A percentile compares a stretch with the other conserved stretches of the same genome.
Evolutionary conservation across 169 alveolate genomes (phyloP).

Genomic region (Cryptosporidium viatorum): DNA sequence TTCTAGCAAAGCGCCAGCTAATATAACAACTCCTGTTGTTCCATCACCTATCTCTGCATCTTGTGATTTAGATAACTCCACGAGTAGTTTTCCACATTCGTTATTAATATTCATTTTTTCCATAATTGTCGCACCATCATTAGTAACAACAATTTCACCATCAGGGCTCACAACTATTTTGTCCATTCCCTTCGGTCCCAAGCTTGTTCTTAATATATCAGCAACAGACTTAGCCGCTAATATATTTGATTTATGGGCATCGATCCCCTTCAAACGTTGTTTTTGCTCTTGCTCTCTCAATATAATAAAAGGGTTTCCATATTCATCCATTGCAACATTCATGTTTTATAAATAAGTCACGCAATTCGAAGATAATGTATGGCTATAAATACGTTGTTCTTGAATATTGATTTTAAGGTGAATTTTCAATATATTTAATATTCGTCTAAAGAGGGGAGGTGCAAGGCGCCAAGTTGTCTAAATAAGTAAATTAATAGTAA

Average conservation of each 20-base stretch:
- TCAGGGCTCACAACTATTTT: constrained; percentile 98
- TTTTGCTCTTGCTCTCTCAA: constrained; percentile 95
- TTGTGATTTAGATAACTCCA: constrained; percentile 97
- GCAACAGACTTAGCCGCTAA: constrained; percentile 98
- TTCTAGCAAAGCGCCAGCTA: constrained; percentile 98
- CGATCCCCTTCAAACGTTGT: constrained; percentile 96
- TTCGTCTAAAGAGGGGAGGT: constrained; percentile 15
- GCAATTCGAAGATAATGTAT: not conserved
- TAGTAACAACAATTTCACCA: constrained; percentile 98
- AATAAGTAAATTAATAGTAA: not conserved
- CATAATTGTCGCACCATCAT: constrained; percentile 96
- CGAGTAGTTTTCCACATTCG: constrained; percentile 98
- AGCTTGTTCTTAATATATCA: constrained; percentile 94
- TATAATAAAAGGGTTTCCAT: constrained; percentile 98
- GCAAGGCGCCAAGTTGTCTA: not conserved
- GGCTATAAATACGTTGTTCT: not conserved
- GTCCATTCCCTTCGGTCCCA: constrained; percentile 99
- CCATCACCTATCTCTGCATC: constrained; percentile 99
- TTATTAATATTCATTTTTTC: constrained; percentile 94
- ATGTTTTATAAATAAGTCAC: constrained; percentile 38
- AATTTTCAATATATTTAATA: not conserved
- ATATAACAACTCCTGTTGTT: constrained; percentile 99
- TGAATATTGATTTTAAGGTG: not conserved
- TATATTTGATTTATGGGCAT: constrained; percentile 97
- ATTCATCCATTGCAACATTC: constrained; percentile 97